Evolutionary conservation across 2,329 filamentous ascomycete genomes (phyloP).

Genomic region (Microdochium trichocladiopsis): DNA sequence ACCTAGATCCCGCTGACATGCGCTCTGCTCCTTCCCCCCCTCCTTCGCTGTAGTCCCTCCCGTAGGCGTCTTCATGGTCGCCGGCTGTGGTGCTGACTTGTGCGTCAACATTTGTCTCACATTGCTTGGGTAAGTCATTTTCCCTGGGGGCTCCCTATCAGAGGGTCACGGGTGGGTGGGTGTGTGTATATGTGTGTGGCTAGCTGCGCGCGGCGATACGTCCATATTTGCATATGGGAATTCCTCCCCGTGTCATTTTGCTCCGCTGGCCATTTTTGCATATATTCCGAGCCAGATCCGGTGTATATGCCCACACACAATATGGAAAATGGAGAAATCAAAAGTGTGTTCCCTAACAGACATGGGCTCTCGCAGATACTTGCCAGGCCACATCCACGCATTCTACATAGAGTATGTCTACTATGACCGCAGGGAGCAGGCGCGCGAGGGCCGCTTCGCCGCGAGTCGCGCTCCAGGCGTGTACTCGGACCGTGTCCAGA

Average conservation of each 20-base stretch:
- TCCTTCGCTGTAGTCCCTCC: slow-evolving; percentile 48
- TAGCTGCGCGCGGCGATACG: no score
- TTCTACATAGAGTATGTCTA: slow-evolving; percentile 82
- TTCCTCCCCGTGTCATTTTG: not conserved
- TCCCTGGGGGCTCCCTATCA: not conserved
- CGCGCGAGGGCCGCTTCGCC: slow-evolving; percentile 46
- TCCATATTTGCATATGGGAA: no score
- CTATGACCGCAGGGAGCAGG: slow-evolving; percentile 64
- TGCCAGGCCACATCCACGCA: slow-evolving; percentile 73
- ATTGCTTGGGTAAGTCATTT: slow-evolving; percentile 45
- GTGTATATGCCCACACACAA: no score
- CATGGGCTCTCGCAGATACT: slow-evolving; percentile 38
- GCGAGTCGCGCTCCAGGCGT: slow-evolving; percentile 57
- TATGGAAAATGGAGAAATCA: no score
- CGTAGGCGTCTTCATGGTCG: slow-evolving; percentile 54
- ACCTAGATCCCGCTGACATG: no score
- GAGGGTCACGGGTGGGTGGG: no score
- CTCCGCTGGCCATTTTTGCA: no score
- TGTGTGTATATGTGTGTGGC: no score
- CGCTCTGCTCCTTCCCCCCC: no score
- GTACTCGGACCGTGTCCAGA: slow-evolving; percentile 67
- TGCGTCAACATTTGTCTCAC: slow-evolving; percentile 63
- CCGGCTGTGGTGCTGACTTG: slow-evolving; percentile 59
- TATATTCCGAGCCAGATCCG: no score
- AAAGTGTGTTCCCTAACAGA: no score